Percentiles rank a stretch among this genome's conserved stretches.
These are phyloP conservation scores for Lathyrus tuberosus DNA, from an alignment of 306 rosid genomes.

Conservation along the genomic window DNA sequence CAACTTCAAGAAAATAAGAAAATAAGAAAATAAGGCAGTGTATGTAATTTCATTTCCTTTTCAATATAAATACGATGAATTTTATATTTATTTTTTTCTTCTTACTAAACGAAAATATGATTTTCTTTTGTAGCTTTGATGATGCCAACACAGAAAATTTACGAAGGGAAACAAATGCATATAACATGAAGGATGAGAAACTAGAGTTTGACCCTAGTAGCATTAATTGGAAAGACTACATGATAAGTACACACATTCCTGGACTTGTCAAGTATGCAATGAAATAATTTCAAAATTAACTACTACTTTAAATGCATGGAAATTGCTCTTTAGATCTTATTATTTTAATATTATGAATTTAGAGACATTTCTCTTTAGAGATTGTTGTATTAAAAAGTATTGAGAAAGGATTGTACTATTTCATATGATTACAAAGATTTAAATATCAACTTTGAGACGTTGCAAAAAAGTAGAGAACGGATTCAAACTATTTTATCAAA, in stretches of 20 bases:
- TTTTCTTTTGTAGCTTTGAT: background rate
- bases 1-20: background rate
- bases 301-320: background rate
- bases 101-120: background rate
- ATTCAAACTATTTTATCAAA: too few relatives aligned
- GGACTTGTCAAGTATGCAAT: slow-evolving; percentile 41
- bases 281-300: background rate
- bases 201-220: too few relatives aligned
- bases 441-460: too few relatives aligned
- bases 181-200: too few relatives aligned
- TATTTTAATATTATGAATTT: too few relatives aligned
- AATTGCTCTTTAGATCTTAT: background rate
- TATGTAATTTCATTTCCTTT: slow-evolving; percentile 16
- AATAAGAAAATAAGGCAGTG: slow-evolving; percentile 35
- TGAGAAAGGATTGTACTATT: background rate
- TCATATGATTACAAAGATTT: too few relatives aligned
- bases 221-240: too few relatives aligned
- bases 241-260: slow-evolving; percentile 27
- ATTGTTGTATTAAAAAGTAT: background rate
- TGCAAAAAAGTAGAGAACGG: too few relatives aligned
- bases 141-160: slow-evolving; percentile 42
- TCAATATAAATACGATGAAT: background rate
- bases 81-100: background rate
- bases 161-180: background rate
- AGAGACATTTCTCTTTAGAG: background rate